Evolutionary conservation across 371 early-diverging fungal species (phyloP).

Genomic region (Apophysomyces ossiformis): DNA sequence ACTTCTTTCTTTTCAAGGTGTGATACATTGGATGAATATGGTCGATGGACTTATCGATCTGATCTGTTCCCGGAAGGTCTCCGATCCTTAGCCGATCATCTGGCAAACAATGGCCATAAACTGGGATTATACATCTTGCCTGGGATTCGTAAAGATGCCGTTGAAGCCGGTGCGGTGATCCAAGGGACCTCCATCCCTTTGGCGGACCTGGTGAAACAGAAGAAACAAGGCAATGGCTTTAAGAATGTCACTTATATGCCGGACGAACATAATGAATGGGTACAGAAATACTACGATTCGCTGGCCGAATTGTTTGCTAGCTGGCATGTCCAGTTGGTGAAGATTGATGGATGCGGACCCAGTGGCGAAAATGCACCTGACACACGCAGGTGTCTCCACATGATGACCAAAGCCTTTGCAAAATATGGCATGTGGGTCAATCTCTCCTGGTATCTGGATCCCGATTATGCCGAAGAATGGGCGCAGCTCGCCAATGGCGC

Average conservation of each 20-base stretch:
- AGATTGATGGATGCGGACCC: slow-evolving; percentile 50
- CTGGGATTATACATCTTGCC: slow-evolving; percentile 49
- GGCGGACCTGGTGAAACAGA: slow-evolving; percentile 28
- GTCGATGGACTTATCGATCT: slow-evolving; percentile 42
- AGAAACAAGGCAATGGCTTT: slow-evolving; percentile 47
- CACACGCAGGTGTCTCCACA: slow-evolving; percentile 33
- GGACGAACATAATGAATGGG: slow-evolving; percentile 36
- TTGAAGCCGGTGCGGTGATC: slow-evolving; percentile 24
- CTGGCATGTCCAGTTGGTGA: slow-evolving; percentile 45
- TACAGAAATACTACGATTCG: slow-evolving; percentile 42
- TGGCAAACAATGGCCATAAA: slow-evolving; percentile 43
- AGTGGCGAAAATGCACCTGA: slow-evolving; percentile 46
- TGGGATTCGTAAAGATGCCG: slow-evolving; percentile 47
- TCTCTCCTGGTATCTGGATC: slow-evolving; percentile 50
- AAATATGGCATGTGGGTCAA: slow-evolving; percentile 43
- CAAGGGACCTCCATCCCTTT: slow-evolving; percentile 25
- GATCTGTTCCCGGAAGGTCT: slow-evolving; percentile 47
- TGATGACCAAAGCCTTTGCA: slow-evolving; percentile 40
- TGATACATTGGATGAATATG: slow-evolving; percentile 42
- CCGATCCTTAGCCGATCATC: slow-evolving; percentile 28
- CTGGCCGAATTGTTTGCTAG: slow-evolving; percentile 42
- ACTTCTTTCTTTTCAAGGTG: slow-evolving; percentile 24
- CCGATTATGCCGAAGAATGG: slow-evolving; percentile 43
- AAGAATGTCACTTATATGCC: slow-evolving; percentile 45
- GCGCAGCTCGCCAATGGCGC: slow-evolving; percentile 41